Conservation (phyloP, 495 filamentous ascomycete species). For the Talaromyces wortmannii region DNA sequence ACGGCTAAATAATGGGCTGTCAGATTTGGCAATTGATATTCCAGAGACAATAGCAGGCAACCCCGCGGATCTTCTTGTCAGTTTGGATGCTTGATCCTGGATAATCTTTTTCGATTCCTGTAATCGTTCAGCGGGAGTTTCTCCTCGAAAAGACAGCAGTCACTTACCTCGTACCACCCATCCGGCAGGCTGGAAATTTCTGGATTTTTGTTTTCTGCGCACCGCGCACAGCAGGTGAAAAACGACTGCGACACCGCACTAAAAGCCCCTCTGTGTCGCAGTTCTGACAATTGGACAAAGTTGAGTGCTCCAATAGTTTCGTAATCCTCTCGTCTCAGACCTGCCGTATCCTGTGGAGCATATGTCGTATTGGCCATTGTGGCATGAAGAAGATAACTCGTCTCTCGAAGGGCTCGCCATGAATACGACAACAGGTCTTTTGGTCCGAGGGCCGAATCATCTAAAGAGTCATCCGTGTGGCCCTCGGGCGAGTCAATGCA, state of each 20-base stretch:
- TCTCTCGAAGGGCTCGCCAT: constrained; percentile 87
- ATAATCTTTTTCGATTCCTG: constrained; percentile 60
- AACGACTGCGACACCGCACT: constrained; percentile 89
- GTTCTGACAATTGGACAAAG: constrained; percentile 72
- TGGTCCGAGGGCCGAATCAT: constrained; percentile 60
- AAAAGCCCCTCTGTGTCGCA: constrained; percentile 90
- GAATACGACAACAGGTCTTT: constrained; percentile 90
- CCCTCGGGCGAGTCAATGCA: constrained; percentile 93
- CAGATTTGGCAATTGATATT: constrained; percentile 46
- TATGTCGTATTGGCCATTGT: constrained; percentile 31
- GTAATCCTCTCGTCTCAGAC: constrained; percentile 30
- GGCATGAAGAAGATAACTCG: constrained; percentile 60
- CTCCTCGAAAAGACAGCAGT: background rate
- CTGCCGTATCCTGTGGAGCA: constrained; percentile 21
- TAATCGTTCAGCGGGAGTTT: constrained; percentile 2
- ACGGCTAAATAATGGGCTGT: constrained; percentile 36
- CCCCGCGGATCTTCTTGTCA: constrained; percentile 85
- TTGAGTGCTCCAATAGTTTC: constrained; percentile 57
- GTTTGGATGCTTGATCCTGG: constrained; percentile 61
- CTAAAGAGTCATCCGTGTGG: constrained; percentile 65
- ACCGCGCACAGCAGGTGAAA: constrained; percentile 61
- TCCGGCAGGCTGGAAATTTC: constrained; percentile 31
- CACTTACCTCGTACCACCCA: constrained; percentile 59
- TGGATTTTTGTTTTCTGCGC: constrained; percentile 42
- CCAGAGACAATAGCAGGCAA: constrained; percentile 79